Evolutionary conservation across 2,329 filamentous ascomycete species (phyloP).

Genomic region (Magnaporthiopsis poae): DNA sequence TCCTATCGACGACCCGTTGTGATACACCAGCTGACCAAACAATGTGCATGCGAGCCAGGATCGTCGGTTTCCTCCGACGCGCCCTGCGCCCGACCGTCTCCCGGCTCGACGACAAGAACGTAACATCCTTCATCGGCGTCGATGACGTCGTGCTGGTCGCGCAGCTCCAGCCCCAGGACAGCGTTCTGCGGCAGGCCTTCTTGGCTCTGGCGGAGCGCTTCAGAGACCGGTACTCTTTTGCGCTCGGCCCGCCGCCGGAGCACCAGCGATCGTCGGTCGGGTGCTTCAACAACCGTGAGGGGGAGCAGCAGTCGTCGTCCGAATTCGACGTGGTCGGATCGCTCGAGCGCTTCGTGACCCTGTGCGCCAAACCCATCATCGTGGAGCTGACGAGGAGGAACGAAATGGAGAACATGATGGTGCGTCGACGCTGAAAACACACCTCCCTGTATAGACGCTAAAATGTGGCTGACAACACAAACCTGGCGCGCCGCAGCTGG

Average conservation of each 20-base stretch:
- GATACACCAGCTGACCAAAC: not conserved
- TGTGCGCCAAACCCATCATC: conserved; percentile 30
- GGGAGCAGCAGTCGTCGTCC: conserved; percentile 22
- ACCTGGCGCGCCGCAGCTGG: conserved; percentile 11
- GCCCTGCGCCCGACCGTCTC: conserved; percentile 21
- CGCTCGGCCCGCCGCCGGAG: conserved; percentile 16
- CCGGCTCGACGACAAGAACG: conserved; percentile 18
- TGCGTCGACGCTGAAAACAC: conserved; percentile 11
- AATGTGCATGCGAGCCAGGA: conserved; percentile 13
- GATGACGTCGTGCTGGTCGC: conserved; percentile 36
- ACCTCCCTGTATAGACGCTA: too few relatives aligned
- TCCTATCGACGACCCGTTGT: not conserved
- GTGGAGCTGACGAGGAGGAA: conserved; percentile 35
- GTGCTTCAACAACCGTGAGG: conserved; percentile 34
- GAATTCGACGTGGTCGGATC: conserved; percentile 24
- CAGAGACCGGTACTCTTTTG: conserved; percentile 34
- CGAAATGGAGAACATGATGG: conserved; percentile 32
- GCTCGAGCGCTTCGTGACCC: conserved; percentile 28
- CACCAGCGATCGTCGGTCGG: conserved; percentile 14
- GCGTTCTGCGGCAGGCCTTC: conserved; percentile 23
- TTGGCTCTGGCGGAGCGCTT: conserved; percentile 24
- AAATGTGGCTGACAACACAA: conserved; percentile 17
- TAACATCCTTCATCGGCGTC: conserved; percentile 23
- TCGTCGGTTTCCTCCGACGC: conserved; percentile 21
- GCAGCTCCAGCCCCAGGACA: conserved; percentile 22